These are phyloP conservation scores for Capsella bursapastoris DNA, from an alignment of 345 rosid genomes.

Conservation along the genomic window DNA sequence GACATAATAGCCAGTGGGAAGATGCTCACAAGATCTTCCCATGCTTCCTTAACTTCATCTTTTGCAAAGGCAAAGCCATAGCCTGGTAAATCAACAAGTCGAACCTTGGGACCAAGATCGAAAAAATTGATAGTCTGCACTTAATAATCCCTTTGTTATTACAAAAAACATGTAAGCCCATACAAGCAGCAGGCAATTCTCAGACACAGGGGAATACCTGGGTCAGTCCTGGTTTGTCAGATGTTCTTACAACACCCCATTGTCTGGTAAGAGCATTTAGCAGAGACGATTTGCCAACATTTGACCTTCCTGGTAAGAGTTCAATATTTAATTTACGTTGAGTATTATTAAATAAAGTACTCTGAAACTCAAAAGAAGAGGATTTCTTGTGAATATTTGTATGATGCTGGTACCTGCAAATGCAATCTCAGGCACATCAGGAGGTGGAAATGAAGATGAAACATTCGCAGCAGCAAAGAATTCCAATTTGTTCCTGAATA, in stretches of 20 bases:
- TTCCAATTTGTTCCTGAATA: conserved; percentile 81
- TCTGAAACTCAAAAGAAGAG: conserved; percentile 16
- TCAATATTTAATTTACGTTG: neutral
- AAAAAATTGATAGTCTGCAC: conserved; percentile 94
- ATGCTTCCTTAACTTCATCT: conserved; percentile 94
- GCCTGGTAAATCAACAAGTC: conserved; percentile 97
- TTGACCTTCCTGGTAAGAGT: conserved; percentile 78
- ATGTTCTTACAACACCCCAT: conserved; percentile 98
- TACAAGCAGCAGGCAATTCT: conserved; percentile 14
- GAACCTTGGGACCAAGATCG: conserved; percentile 70
- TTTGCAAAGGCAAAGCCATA: conserved; percentile 97
- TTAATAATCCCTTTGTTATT: conserved; percentile 31
- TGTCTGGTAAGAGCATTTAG: conserved; percentile 92
- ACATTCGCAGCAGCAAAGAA: conserved; percentile 94
- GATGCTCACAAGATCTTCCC: conserved; percentile 97
- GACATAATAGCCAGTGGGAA: conserved; percentile 1
- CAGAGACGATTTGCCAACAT: conserved; percentile 95
- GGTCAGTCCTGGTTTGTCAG: conserved; percentile 98
- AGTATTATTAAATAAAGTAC: neutral
- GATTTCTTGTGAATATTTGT: neutral
- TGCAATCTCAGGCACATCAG: conserved; percentile 90
- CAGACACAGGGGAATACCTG: conserved; percentile 60
- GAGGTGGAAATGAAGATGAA: conserved; percentile 84
- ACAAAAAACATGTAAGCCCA: conserved; percentile 20
- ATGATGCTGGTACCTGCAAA: conserved; percentile 63